Percentiles rank a stretch among this genome's conserved stretches.
These are phyloP conservation scores for Camelina sativa DNA, from an alignment of 345 rosid genomes.

Conservation along the genomic window DNA sequence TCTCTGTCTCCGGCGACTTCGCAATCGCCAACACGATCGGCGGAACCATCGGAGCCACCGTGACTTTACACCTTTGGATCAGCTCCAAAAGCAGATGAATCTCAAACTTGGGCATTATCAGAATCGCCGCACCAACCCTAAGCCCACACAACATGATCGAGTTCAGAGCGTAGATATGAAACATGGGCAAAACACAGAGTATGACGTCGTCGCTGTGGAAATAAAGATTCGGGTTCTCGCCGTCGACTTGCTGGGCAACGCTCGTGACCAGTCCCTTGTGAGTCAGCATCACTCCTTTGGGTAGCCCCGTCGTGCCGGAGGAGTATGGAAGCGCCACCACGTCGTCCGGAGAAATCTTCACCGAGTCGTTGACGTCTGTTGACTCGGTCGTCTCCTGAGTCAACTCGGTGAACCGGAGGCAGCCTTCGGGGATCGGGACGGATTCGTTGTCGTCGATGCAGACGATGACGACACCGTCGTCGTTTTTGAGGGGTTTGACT, in stretches of 20 bases:
- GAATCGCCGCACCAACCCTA: slow-evolving; percentile 78
- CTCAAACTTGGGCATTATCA: slow-evolving; percentile 88
- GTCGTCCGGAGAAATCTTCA: slow-evolving; percentile 60
- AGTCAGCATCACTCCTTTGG: slow-evolving; percentile 94
- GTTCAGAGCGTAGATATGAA: slow-evolving; percentile 78
- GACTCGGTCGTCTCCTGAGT: slow-evolving; percentile 48
- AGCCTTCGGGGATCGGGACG: slow-evolving; percentile 50
- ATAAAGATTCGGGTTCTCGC: slow-evolving; percentile 89
- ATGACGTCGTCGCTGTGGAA: slow-evolving; percentile 72
- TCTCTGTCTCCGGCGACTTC: slow-evolving; percentile 58
- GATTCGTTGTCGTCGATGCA: slow-evolving; percentile 31
- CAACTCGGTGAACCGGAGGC: slow-evolving; percentile 67
- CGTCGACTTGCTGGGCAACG: slow-evolving; percentile 92
- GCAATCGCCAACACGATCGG: slow-evolving; percentile 77
- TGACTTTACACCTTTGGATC: slow-evolving; percentile 63
- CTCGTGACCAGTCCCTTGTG: slow-evolving; percentile 80
- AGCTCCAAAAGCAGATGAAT: slow-evolving; percentile 57
- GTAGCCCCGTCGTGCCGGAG: slow-evolving; percentile 93
- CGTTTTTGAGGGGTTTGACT: slow-evolving; percentile 52
- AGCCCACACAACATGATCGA: slow-evolving; percentile 76
- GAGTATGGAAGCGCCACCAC: slow-evolving; percentile 91
- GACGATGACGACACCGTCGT: slow-evolving; percentile 29
- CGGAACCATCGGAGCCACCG: slow-evolving; percentile 83
- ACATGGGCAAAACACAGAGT: slow-evolving; percentile 75
- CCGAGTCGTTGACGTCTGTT: slow-evolving; percentile 36